Evolutionary conservation across 768 basidiomycete species (phyloP).

Genomic region (Kwoniella europaea): DNA sequence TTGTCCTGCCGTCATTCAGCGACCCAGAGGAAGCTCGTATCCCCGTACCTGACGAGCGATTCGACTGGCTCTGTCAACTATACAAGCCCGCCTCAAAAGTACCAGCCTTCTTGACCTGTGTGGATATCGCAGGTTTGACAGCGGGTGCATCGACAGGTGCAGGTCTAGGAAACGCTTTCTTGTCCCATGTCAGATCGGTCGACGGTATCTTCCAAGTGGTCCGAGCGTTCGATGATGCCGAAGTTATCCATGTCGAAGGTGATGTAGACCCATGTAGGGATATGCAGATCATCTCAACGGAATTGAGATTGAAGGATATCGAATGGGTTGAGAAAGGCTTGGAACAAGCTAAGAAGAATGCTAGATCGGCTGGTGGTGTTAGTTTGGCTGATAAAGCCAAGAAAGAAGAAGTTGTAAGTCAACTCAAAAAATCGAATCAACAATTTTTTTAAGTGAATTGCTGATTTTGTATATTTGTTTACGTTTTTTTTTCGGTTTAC

Average conservation of each 20-base stretch:
- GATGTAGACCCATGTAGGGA: slow-evolving; percentile 94
- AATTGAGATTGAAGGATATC: slow-evolving; percentile 93
- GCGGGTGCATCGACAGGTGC: slow-evolving; percentile 98
- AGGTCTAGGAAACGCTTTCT: slow-evolving; percentile 94
- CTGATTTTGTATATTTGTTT: too few relatives aligned
- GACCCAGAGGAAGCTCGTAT: slow-evolving; percentile 91
- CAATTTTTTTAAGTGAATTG: background rate
- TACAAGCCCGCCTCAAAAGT: slow-evolving; percentile 89
- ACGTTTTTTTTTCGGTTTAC: slow-evolving; percentile 18
- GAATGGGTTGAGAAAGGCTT: slow-evolving; percentile 96
- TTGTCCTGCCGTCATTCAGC: slow-evolving; percentile 60
- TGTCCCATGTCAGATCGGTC: slow-evolving; percentile 96
- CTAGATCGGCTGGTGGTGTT: slow-evolving; percentile 71
- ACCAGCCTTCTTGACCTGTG: slow-evolving; percentile 94
- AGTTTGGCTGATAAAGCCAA: slow-evolving; percentile 90
- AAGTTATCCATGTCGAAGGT: slow-evolving; percentile 98
- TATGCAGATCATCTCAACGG: slow-evolving; percentile 96
- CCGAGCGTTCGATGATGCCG: slow-evolving; percentile 98
- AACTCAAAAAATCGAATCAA: background rate
- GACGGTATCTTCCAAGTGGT: slow-evolving; percentile 99
- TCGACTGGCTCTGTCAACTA: slow-evolving; percentile 87
- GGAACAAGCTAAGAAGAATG: slow-evolving; percentile 74
- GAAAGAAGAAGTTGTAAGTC: slow-evolving; percentile 90
- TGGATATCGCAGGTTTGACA: slow-evolving; percentile 97
- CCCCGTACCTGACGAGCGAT: slow-evolving; percentile 89